Evolutionary conservation across 257 asterid genomes (phyloP).

Genomic region (Agastache rugosa): DNA sequence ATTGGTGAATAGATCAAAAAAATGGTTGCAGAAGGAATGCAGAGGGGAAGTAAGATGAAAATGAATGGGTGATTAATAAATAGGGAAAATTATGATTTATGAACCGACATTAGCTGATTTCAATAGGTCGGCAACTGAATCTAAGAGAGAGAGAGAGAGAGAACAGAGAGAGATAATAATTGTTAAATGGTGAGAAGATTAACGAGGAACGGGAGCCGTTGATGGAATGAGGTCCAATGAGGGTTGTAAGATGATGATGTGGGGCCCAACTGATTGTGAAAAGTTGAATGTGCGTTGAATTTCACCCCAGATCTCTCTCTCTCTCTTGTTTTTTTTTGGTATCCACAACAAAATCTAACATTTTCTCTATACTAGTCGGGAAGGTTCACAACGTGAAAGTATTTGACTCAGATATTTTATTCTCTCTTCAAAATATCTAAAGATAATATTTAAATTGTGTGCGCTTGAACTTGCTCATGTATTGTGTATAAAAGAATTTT

Average conservation of each 20-base stretch:
- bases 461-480: too few species aligned
- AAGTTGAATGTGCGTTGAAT: neutral
- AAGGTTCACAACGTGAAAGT: neutral
- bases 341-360: too few species aligned
- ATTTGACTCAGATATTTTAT: too few species aligned
- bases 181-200: neutral
- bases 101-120: conserved; percentile 26
- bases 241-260: neutral
- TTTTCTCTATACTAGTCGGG: neutral
- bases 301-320: neutral
- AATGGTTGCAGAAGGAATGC: neutral
- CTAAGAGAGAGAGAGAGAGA: neutral
- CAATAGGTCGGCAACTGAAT: conserved; percentile 28
- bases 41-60: neutral
- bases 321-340: too few species aligned
- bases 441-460: too few species aligned
- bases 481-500: too few species aligned
- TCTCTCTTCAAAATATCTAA: neutral
- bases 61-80: neutral
- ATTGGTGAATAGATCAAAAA: neutral
- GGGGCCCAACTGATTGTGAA: neutral
- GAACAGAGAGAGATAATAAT: neutral
- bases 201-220: neutral
- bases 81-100: neutral
- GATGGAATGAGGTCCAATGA: neutral